Percentiles rank a stretch among this genome's conserved stretches.
These are phyloP conservation scores for Hyaloperonospora brassicae DNA, from an alignment of 352 stramenopile species.

Conservation along the genomic window DNA sequence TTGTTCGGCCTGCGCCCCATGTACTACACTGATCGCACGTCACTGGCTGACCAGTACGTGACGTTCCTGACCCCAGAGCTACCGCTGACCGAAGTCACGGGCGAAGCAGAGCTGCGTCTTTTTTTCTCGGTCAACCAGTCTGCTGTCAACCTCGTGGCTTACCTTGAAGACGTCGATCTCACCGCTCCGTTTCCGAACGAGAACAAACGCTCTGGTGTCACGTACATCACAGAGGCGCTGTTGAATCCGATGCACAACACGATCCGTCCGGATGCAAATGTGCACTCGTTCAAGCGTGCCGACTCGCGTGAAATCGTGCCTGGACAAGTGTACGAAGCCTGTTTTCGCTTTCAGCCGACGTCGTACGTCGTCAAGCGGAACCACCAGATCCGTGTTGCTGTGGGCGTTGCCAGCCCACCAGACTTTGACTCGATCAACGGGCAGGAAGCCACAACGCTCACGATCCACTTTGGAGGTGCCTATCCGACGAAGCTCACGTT, in stretches of 20 bases:
- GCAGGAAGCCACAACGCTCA: constrained; percentile 56
- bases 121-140: constrained; percentile 75
- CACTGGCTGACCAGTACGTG: constrained; percentile 38
- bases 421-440: constrained; percentile 47
- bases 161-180: constrained; percentile 74
- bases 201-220: constrained; percentile 68
- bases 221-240: constrained; percentile 74
- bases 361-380: constrained; percentile 74
- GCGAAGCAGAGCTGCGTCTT: constrained; percentile 59
- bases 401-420: constrained; percentile 45
- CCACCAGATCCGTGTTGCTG: constrained; percentile 67
- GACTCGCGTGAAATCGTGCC: constrained; percentile 53
- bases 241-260: constrained; percentile 65
- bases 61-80: constrained; percentile 59
- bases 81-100: constrained; percentile 57
- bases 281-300: constrained; percentile 59
- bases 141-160: constrained; percentile 59
- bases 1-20: constrained; percentile 62
- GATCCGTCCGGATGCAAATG: constrained; percentile 45
- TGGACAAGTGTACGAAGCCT: constrained; percentile 65
- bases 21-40: constrained; percentile 72
- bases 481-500: constrained; percentile 70
- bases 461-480: constrained; percentile 58
- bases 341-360: constrained; percentile 65
- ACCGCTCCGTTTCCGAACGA: constrained; percentile 64